Evolutionary conservation across 2,329 filamentous ascomycete genomes (phyloP), one percentile per base, ranked within the genome.

Genomic region (Iodosphaeria phyllophila): DNA sequence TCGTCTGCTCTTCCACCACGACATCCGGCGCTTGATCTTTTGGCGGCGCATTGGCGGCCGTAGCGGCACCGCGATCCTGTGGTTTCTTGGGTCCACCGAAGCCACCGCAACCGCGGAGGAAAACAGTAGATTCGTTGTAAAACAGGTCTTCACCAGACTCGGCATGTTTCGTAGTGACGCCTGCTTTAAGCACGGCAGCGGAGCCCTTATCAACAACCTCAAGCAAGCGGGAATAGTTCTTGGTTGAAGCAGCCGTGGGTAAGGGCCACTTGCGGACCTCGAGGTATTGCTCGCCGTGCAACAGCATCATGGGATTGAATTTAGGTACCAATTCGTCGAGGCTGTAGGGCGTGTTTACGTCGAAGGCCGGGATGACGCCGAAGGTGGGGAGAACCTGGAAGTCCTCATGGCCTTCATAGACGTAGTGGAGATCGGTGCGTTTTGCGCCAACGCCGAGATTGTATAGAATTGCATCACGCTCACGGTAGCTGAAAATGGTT

Each of bases 261-360:
- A 95, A 77, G 20, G 89, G 89, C 58, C 73, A 91, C 51, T 86
- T 82, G 46, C 74, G 72, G 43, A 98, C 67, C 55, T 98, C 89
- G 35, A 98, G 79, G 56, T 84, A 98, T 53, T 98, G 89, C 62
- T 98, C 89, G 46, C 89, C 89, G 57, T 98, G 89, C 13, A 98
- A 75, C 25, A 98, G 71, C 83, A 93, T 93, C 82, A 92, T 93
- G 32, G 84, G 86, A 18, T 71, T 82, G 62, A 93, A 98, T 63
- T 95, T 92, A 48, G 84, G 83, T 15, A 95, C 76, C 32, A 98
- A 66, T 29, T 84, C 70, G 43, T 72, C 68, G 41, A 89, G 64
- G 50, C 62, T 71, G 59, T 77, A 95, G 15, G 86, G 80, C 32
- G 72, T 58, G 36, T 77, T 64, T 31, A 82, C 74, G 54, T 76